phyloP scores from a whole-genome alignment of 148 eudicot genomes.

The Chenopodium quinoa region DNA sequence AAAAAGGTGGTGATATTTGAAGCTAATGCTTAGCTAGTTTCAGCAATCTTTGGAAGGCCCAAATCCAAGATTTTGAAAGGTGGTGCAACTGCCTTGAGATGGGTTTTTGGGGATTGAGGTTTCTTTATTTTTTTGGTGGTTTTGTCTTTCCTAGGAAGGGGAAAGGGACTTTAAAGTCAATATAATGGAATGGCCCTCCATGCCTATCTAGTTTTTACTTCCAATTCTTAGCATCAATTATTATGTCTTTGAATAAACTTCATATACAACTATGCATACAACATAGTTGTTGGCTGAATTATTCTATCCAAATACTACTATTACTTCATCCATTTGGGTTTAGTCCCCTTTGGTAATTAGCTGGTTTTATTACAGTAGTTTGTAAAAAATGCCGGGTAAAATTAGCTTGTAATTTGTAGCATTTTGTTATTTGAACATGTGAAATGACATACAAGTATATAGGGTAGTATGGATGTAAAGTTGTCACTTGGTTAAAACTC shows the following conservation, averaged over 20 bases:
- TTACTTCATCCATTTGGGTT: too few relatives aligned
- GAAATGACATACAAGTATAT: too few relatives aligned
- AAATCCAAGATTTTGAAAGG: constrained; percentile 10
- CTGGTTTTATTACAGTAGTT: too few relatives aligned
- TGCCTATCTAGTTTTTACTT: neutral
- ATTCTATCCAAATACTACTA: neutral
- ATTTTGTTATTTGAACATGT: too few relatives aligned
- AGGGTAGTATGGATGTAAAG: too few relatives aligned
- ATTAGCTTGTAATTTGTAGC: too few relatives aligned
- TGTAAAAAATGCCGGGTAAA: too few relatives aligned
- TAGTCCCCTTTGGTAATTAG: too few relatives aligned
- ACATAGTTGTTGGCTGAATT: neutral
- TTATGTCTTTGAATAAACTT: neutral
- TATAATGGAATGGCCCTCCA: neutral
- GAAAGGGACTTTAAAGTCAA: constrained; percentile 7
- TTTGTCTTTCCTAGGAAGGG: constrained; percentile 16
- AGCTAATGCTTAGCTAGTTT: constrained; percentile 10
- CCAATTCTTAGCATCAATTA: neutral
- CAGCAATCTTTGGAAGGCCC: neutral
- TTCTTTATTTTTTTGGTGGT: neutral
- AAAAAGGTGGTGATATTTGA: neutral
- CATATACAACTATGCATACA: neutral
- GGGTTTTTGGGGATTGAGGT: constrained; percentile 20
- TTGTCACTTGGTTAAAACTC: too few relatives aligned
- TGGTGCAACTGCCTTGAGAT: neutral